phyloP scores from a whole-genome alignment of 208 protist genomes.

The Leishmania tropica region DNA sequence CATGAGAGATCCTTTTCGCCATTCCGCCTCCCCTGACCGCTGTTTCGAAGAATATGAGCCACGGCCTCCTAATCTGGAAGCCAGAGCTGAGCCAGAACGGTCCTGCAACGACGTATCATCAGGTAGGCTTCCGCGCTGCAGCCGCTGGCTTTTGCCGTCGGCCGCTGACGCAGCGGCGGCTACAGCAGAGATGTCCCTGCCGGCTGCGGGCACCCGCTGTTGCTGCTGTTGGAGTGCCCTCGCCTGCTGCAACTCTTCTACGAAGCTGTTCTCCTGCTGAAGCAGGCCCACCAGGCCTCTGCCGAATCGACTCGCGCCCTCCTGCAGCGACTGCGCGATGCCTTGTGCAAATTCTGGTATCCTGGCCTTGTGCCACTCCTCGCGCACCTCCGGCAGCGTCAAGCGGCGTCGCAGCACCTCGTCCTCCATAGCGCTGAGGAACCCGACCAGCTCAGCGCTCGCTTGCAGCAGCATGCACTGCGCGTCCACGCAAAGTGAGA shows the following conservation, averaged over 20 bases:
- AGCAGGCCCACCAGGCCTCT: slow-evolving; percentile 46
- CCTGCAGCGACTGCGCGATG: slow-evolving; percentile 32
- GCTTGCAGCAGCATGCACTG: slow-evolving; percentile 37
- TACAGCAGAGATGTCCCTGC: not conserved
- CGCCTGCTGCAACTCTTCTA: slow-evolving; percentile 16
- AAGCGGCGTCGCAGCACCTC: slow-evolving; percentile 37
- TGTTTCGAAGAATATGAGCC: not conserved
- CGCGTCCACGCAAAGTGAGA: slow-evolving; percentile 40
- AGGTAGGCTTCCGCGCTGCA: not conserved
- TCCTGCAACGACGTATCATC: not conserved
- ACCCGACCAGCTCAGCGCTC: slow-evolving; percentile 42
- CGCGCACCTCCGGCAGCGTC: slow-evolving; percentile 54
- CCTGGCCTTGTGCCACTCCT: slow-evolving; percentile 58
- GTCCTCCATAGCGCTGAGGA: slow-evolving; percentile 59
- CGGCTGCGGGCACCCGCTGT: too few relatives aligned
- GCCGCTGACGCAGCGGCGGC: not conserved
- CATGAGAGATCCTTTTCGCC: not conserved
- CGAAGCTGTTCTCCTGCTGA: slow-evolving; percentile 44
- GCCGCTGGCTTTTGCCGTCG: not conserved
- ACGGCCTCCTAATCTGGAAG: not conserved
- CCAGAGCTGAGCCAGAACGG: not conserved
- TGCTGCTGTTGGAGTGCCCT: not conserved
- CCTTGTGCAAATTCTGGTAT: slow-evolving; percentile 45
- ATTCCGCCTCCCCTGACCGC: not conserved
- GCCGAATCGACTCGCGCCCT: slow-evolving; percentile 32